Conservation (phyloP, 164 flowering plant genomes). For the Magnolia changhungtana region DNA sequence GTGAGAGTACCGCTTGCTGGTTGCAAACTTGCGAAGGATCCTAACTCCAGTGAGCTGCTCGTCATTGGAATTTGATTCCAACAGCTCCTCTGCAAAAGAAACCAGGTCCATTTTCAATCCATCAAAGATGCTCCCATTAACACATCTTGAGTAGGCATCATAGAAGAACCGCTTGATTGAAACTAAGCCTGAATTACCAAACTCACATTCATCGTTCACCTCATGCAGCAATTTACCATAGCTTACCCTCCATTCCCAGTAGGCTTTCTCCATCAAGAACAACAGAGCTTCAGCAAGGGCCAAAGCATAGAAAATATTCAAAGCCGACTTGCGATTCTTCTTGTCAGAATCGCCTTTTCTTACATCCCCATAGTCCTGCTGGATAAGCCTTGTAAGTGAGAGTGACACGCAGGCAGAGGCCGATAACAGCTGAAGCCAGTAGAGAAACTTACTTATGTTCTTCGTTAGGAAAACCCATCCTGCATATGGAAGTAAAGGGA, state of each 20-base stretch:
- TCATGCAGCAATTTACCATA: slow-evolving; percentile 51
- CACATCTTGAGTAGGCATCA: slow-evolving; percentile 78
- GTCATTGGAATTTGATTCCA: slow-evolving; percentile 63
- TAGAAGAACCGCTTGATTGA: slow-evolving; percentile 77
- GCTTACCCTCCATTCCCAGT: slow-evolving; percentile 80
- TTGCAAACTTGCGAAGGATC: slow-evolving; percentile 48
- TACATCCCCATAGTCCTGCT: slow-evolving; percentile 57
- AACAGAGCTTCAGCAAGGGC: slow-evolving; percentile 82
- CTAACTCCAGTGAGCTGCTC: slow-evolving; percentile 83
- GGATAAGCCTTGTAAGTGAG: slow-evolving; percentile 65
- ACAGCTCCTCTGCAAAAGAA: slow-evolving; percentile 67
- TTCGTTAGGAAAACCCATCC: slow-evolving; percentile 66
- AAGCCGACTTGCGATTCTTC: slow-evolving; percentile 64
- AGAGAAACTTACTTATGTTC: slow-evolving; percentile 67
- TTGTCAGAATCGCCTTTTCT: slow-evolving; percentile 65
- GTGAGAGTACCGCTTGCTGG: slow-evolving; percentile 42
- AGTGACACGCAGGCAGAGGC: slow-evolving; percentile 77
- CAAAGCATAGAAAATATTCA: slow-evolving; percentile 71
- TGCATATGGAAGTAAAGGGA: slow-evolving; percentile 80
- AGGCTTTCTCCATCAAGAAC: slow-evolving; percentile 78
- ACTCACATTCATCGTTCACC: slow-evolving; percentile 59
- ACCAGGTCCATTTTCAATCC: slow-evolving; percentile 93
- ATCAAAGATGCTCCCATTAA: slow-evolving; percentile 88
- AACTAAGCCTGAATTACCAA: slow-evolving; percentile 60
- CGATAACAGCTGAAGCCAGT: slow-evolving; percentile 87